These are phyloP conservation scores for Diaporthe batatas DNA, from an alignment of 2,329 filamentous ascomycete species.

Conservation along the genomic window DNA sequence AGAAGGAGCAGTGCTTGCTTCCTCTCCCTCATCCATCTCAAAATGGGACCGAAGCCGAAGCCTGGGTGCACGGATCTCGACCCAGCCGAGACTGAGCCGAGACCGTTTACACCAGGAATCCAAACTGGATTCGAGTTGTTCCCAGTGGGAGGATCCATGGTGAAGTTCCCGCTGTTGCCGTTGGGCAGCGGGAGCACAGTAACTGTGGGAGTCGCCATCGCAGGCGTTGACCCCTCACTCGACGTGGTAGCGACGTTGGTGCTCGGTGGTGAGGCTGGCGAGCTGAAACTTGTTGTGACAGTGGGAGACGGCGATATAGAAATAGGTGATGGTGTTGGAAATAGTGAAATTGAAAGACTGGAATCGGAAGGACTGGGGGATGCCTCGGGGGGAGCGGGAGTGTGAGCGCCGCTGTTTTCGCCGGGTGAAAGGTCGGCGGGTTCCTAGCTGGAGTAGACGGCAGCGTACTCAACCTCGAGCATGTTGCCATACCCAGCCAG, in stretches of 20 bases:
- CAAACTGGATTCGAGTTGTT: conserved; percentile 1
- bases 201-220: conserved; percentile 31
- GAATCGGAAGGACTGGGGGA: conserved; percentile 6
- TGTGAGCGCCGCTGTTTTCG: conserved; percentile 4
- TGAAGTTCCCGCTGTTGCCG: conserved; percentile 28
- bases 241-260: conserved; percentile 35
- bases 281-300: conserved; percentile 15
- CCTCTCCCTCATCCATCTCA: conserved; percentile 12
- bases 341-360: conserved; percentile 10
- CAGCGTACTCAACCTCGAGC: conserved; percentile 49
- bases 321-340: conserved; percentile 11
- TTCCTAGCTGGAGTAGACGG: conserved; percentile 45
- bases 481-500: conserved; percentile 46
- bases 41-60: conserved; percentile 28
- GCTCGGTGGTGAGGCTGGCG: conserved; percentile 33
- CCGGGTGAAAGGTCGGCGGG: conserved; percentile 30
- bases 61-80: conserved; percentile 1
- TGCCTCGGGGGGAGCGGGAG: conserved; percentile 21
- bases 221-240: conserved; percentile 40
- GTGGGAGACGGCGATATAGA: conserved; percentile 20
- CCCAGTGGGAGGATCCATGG: conserved; percentile 20
- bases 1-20: background rate
- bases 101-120: conserved; percentile 30
- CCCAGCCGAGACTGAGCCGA: conserved; percentile 30
- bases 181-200: conserved; percentile 32